A percentile compares a stretch with the other conserved stretches of the same genome.
phyloP scores from a whole-genome alignment of 2,329 filamentous ascomycete species.

The Amauroascus verrucosus region DNA sequence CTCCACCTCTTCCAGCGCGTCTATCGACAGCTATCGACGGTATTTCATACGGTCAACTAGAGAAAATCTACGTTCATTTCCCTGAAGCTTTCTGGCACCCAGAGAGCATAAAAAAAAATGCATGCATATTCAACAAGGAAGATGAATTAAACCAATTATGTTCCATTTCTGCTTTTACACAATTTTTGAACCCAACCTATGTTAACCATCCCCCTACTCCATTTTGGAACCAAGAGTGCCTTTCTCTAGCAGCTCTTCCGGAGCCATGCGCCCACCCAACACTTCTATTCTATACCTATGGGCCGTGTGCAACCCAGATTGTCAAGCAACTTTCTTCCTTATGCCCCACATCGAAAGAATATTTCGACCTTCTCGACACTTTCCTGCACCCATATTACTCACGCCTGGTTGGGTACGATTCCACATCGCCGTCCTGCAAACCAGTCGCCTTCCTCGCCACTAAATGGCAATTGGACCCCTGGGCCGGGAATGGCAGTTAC shows the following conservation, averaged over 20 bases:
- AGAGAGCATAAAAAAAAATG: conserved; percentile 1
- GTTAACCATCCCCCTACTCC: conserved; percentile 50
- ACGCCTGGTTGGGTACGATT: conserved; percentile 57
- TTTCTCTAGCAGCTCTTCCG: conserved; percentile 63
- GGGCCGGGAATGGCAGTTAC: conserved; percentile 75
- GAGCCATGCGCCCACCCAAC: conserved; percentile 58
- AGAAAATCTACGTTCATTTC: conserved; percentile 55
- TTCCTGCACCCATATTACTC: conserved; percentile 74
- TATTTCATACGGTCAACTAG: conserved; percentile 39
- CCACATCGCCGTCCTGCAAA: conserved; percentile 45
- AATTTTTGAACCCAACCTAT: conserved; percentile 66
- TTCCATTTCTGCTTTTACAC: conserved; percentile 52
- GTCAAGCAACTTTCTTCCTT: conserved; percentile 27
- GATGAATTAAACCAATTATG: conserved; percentile 22
- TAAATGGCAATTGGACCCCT: conserved; percentile 65
- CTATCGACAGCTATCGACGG: conserved; percentile 38
- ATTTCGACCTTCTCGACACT: conserved; percentile 46
- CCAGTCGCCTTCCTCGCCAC: conserved; percentile 59
- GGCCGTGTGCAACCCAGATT: conserved; percentile 33
- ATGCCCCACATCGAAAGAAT: conserved; percentile 36
- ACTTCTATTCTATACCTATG: conserved; percentile 61
- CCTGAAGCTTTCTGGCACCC: conserved; percentile 62
- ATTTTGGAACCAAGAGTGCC: conserved; percentile 63
- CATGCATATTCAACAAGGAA: neutral
- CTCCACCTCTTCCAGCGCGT: conserved; percentile 34